Evolutionary conservation across 2,329 filamentous ascomycete species (phyloP).

Genomic region (Myrmaecium sp.): DNA sequence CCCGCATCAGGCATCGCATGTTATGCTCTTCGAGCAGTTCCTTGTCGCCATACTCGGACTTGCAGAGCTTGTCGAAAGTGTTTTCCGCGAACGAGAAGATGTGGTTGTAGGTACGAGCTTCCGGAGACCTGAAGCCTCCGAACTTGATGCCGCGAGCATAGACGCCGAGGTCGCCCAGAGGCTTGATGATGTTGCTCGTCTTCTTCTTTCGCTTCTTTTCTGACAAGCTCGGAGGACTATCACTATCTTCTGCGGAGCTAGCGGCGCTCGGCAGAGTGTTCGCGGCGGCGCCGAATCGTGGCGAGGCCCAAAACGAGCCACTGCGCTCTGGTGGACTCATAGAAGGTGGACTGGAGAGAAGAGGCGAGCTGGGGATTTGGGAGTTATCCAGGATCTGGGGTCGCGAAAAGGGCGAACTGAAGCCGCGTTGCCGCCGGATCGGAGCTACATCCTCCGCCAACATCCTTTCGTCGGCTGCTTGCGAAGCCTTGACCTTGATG

Average conservation of each 20-base stretch:
- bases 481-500: slow-evolving; percentile 83
- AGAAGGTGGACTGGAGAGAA: slow-evolving; percentile 35
- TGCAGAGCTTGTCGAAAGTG: slow-evolving; percentile 67
- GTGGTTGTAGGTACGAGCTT: slow-evolving; percentile 81
- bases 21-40: slow-evolving; percentile 76
- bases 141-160: slow-evolving; percentile 69
- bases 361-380: slow-evolving; percentile 29
- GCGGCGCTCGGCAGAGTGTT: slow-evolving; percentile 33
- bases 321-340: slow-evolving; percentile 34
- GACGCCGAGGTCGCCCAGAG: slow-evolving; percentile 72
- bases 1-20: slow-evolving; percentile 76
- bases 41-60: slow-evolving; percentile 58
- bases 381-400: slow-evolving; percentile 43
- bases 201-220: slow-evolving; percentile 43
- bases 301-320: slow-evolving; percentile 28
- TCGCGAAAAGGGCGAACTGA: slow-evolving; percentile 60
- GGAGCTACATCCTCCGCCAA: slow-evolving; percentile 17
- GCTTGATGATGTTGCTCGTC: slow-evolving; percentile 69
- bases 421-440: slow-evolving; percentile 40
- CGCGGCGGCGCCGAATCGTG: slow-evolving; percentile 39
- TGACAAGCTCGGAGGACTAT: slow-evolving; percentile 40
- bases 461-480: slow-evolving; percentile 31
- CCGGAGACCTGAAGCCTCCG: slow-evolving; percentile 56
- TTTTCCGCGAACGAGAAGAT: slow-evolving; percentile 90
- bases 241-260: slow-evolving; percentile 62